Base-by-base conservation (phyloP, 2,329 filamentous ascomycete species). In the Anthostomella pinea region DNA sequence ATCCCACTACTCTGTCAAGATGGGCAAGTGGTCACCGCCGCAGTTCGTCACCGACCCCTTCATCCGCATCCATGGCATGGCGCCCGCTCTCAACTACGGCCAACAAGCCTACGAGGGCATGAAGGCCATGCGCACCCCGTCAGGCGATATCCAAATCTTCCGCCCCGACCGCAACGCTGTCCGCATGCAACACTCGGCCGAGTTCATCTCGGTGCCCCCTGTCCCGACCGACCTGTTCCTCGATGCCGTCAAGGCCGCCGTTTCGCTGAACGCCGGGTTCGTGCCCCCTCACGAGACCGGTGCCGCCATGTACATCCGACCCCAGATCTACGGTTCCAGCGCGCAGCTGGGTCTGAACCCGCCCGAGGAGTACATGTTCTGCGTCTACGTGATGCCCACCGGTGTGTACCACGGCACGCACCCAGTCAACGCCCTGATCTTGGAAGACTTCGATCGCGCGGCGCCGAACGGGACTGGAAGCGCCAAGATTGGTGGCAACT, bases 31-130 rank as follows among this genome's bases (percentile, higher is more conserved):
- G 90, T 79, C 83, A 0, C 64, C 81, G 10, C 88, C 87, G 17
- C 69, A 76, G 46, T 95, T 95, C 67, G 81, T 96, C 43, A 67
- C 79, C 43, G 87, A 91, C 54, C 91, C 91, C 6, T 90, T 77
- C 70, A 79, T 97, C 53, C 82, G 83, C 49, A 81, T 97, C 59
- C 91, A 97, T 66, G 93, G 91, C 64, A 93, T 98, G 87, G 83
- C 90, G 0, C 90, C 93, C 0, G 91, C 81, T 27, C 79, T 97
- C 49, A 98, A 98, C 75, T 98, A 98, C 64, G 89, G 91, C 40
- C 89, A 95, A 61, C 93, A 97, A 69, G 91, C 88, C 55, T 98
- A 95, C 72, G 93, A 98, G 64, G 93, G 93, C n/a, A 81, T 97
- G 62, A 97, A 97, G 67, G 90, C 91, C 37, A 96, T 96, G 76